phyloP scores from a whole-genome alignment of 2,329 filamentous ascomycete species.

The Bipolaris sorokiniana region DNA sequence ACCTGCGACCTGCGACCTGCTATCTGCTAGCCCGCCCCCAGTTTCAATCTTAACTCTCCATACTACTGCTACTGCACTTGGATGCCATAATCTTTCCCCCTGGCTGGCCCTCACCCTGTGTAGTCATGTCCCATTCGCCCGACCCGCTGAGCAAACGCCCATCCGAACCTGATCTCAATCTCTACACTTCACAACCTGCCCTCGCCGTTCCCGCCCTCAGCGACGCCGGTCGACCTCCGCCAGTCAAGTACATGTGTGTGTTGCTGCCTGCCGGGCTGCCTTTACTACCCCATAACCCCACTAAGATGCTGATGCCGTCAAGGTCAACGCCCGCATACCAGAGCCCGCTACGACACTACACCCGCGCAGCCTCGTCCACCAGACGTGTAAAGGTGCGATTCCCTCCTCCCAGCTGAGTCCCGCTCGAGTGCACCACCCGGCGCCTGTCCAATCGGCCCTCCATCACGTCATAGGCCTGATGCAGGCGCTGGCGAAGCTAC shows the following conservation, averaged over 20 bases:
- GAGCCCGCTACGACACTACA: constrained; percentile 70
- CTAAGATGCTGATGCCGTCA: constrained; percentile 31
- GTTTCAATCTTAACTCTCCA: constrained; percentile 9
- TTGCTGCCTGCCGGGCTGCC: constrained; percentile 7
- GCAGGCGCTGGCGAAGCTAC: not conserved
- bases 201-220: constrained; percentile 54
- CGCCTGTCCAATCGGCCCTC: not conserved
- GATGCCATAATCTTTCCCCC: no score
- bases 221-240: constrained; percentile 50
- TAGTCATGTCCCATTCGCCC: constrained; percentile 27
- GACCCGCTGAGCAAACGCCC: constrained; percentile 25
- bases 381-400: constrained; percentile 65
- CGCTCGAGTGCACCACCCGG: no score
- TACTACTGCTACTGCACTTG: not conserved
- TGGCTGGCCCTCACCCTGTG: constrained; percentile 4
- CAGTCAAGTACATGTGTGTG: constrained; percentile 58
- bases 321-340: constrained; percentile 66
- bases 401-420: not conserved
- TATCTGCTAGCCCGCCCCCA: constrained; percentile 8
- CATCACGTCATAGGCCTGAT: constrained; percentile 1
- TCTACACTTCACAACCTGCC: constrained; percentile 56
- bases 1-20: constrained; percentile 8
- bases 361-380: constrained; percentile 64
- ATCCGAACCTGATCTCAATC: constrained; percentile 34
- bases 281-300: constrained; percentile 36